Conservation (phyloP, 768 basidiomycete genomes). For the Leucocoprinus leucothites region DNA sequence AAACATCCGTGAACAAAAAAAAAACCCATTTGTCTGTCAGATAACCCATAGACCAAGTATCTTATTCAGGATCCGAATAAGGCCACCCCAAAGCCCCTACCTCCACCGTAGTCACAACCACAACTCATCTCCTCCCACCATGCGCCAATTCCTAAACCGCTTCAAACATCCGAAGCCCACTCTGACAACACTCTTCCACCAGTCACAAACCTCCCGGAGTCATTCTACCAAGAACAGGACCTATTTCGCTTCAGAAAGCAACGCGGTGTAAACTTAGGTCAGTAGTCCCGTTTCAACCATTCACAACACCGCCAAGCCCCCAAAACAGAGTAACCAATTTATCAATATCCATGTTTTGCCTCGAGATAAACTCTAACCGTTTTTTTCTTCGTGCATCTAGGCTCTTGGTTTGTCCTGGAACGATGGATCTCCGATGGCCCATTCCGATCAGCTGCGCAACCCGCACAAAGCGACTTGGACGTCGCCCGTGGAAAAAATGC, state of each 20-base stretch:
- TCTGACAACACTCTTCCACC: no score
- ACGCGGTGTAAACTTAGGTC: conserved; percentile 81
- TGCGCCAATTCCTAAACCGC: conserved; percentile 3
- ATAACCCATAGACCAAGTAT: no score
- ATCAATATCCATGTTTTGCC: not conserved
- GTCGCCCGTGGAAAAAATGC: conserved; percentile 58
- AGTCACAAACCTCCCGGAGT: not conserved
- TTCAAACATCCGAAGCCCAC: not conserved
- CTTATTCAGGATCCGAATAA: no score
- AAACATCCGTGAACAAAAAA: no score
- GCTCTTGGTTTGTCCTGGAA: conserved; percentile 79
- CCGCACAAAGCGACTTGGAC: conserved; percentile 68
- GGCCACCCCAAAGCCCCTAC: no score
- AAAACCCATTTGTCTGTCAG: no score
- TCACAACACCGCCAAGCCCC: no score
- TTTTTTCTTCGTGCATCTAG: conserved; percentile 27
- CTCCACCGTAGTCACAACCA: no score
- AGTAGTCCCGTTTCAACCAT: conserved; percentile 21
- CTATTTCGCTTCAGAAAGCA: conserved; percentile 64
- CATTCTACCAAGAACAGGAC: conserved; percentile 11
- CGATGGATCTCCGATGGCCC: conserved; percentile 67
- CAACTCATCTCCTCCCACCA: not conserved
- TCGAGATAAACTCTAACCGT: no score
- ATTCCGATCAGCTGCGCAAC: conserved; percentile 47
- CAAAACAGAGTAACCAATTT: no score